These are phyloP conservation scores for Cladobotryum mycophilum DNA, from an alignment of 2,329 filamentous ascomycete genomes.

Conservation along the genomic window DNA sequence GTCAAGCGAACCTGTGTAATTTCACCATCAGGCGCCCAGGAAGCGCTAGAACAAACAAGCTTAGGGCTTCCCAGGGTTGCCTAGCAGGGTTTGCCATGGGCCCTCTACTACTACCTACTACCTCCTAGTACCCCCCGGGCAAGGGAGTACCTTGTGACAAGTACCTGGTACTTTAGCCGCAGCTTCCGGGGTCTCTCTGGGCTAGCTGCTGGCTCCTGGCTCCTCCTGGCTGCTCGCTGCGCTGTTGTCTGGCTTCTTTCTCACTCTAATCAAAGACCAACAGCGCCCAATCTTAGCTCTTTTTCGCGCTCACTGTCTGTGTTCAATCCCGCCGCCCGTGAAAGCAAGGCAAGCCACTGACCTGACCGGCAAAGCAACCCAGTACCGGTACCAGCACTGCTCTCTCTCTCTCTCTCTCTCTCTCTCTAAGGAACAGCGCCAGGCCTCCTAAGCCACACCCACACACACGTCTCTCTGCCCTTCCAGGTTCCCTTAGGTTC, in stretches of 20 bases:
- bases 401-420: no score
- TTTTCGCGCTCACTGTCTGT: neutral
- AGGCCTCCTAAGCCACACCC: slow-evolving; percentile 1
- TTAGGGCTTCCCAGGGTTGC: slow-evolving; percentile 10
- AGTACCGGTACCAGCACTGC: no score
- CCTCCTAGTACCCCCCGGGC: no score
- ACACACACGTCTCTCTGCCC: neutral
- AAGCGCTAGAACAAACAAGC: neutral
- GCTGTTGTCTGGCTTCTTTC: neutral
- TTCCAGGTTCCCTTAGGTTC: slow-evolving; percentile 2
- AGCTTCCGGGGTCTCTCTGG: slow-evolving; percentile 18
- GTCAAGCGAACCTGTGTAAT: slow-evolving; percentile 7
- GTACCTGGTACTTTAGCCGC: slow-evolving; percentile 23
- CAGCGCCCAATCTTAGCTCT: slow-evolving; percentile 4
- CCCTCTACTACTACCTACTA: no score
- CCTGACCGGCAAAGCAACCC: no score
- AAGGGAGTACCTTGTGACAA: no score
- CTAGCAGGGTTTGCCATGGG: slow-evolving; percentile 15
- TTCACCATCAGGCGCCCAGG: slow-evolving; percentile 12
- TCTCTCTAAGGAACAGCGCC: neutral
- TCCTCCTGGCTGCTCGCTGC: no score
- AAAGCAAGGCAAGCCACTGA: no score
- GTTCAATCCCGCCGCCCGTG: no score
- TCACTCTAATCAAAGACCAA: slow-evolving; percentile 2
- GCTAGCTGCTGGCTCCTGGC: no score